phyloP scores from a whole-genome alignment of 2,329 filamentous ascomycete genomes.

The Hysterium pulicare region DNA sequence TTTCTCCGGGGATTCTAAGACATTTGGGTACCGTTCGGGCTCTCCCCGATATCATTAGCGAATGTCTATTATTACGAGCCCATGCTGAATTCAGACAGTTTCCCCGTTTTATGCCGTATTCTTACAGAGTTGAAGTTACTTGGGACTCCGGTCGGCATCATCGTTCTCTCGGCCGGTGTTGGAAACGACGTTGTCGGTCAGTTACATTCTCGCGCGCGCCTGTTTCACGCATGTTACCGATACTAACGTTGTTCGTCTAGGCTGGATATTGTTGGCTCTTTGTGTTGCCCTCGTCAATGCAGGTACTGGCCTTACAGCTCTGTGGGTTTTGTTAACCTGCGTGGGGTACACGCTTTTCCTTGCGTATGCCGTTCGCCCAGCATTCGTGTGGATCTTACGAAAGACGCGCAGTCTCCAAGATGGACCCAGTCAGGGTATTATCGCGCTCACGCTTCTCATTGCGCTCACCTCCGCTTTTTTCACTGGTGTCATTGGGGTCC shows the following conservation, averaged over 20 bases:
- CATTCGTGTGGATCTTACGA: slow-evolving; percentile 70
- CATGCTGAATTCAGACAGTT: too few relatives aligned
- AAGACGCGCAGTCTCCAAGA: slow-evolving; percentile 77
- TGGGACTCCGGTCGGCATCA: slow-evolving; percentile 77
- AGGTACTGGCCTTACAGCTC: slow-evolving; percentile 72
- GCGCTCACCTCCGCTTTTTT: slow-evolving; percentile 80
- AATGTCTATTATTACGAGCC: too few relatives aligned
- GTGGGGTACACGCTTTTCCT: slow-evolving; percentile 75
- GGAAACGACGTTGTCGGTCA: slow-evolving; percentile 78
- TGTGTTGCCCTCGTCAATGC: slow-evolving; percentile 93
- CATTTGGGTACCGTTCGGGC: too few relatives aligned
- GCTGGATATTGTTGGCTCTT: slow-evolving; percentile 88
- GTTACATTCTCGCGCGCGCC: slow-evolving; percentile 8
- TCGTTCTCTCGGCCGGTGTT: slow-evolving; percentile 84
- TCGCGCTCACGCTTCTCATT: slow-evolving; percentile 77
- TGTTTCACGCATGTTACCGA: background rate
- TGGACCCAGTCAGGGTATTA: slow-evolving; percentile 80
- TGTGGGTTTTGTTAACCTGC: slow-evolving; percentile 77
- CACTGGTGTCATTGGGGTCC: slow-evolving; percentile 85
- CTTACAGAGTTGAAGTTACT: slow-evolving; percentile 87
- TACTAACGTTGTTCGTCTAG: slow-evolving; percentile 16
- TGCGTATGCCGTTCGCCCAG: slow-evolving; percentile 67
- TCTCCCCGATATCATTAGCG: too few relatives aligned
- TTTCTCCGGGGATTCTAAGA: too few relatives aligned
- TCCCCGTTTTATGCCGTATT: slow-evolving; percentile 91